Conservation (phyloP, 805 yeast genomes). For the Jamesozyma spencerorum region DNA sequence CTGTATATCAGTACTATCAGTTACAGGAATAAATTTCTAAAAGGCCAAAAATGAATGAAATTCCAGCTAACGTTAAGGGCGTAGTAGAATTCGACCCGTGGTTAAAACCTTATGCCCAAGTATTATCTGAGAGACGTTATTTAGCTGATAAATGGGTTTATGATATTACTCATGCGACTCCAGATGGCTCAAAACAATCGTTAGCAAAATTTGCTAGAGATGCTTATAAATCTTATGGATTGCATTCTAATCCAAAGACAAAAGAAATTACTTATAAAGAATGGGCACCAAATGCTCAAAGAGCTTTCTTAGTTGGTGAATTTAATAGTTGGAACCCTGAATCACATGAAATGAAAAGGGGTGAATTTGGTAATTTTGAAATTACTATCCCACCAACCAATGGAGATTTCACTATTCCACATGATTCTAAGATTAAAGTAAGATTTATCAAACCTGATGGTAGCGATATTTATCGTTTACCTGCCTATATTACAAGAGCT, state of each 20-base stretch:
- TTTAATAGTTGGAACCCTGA: constrained; percentile 74
- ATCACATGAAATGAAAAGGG: constrained; percentile 46
- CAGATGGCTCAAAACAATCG: constrained; percentile 50
- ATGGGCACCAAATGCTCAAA: constrained; percentile 83
- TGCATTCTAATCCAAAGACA: constrained; percentile 48
- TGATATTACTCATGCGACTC: constrained; percentile 32
- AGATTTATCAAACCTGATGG: constrained; percentile 58
- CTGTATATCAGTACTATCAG: too few relatives aligned
- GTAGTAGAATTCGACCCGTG: constrained; percentile 76
- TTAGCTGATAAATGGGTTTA: constrained; percentile 56
- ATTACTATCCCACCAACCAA: constrained; percentile 45
- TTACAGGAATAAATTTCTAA: too few relatives aligned
- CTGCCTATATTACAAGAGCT: constrained; percentile 84
- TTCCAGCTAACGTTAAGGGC: constrained; percentile 40
- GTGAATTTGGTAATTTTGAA: constrained; percentile 64
- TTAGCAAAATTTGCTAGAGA: constrained; percentile 57
- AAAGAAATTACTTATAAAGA: constrained; percentile 58
- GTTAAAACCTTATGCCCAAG: constrained; percentile 69
- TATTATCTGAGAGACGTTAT: constrained; percentile 56
- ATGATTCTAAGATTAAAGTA: constrained; percentile 71
- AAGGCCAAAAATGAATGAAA: constrained; percentile 14
- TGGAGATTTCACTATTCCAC: constrained; percentile 54
- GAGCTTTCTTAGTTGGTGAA: constrained; percentile 80
- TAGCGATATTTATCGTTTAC: constrained; percentile 65
- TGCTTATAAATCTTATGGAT: constrained; percentile 68